Conservation (phyloP, 73 alveolate species). For the Blepharisma japonicum region DNA sequence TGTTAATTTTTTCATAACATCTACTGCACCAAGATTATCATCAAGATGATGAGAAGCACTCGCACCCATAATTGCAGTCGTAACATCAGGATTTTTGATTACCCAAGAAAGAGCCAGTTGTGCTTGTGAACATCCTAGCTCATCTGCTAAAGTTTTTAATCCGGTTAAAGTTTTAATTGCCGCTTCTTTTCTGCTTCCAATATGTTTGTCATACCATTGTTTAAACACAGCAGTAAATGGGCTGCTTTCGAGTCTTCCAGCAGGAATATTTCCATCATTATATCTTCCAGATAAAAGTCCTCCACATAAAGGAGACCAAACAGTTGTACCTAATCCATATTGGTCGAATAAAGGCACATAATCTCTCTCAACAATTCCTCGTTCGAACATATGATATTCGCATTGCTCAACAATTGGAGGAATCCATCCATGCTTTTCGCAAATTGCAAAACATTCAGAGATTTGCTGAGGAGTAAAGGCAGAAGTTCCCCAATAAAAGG, state of each 20-base stretch:
- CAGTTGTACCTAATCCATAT: slow-evolving; percentile 82
- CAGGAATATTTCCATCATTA: slow-evolving; percentile 83
- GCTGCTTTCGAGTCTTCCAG: too few species aligned
- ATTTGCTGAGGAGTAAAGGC: slow-evolving; percentile 90
- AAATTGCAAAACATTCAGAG: slow-evolving; percentile 69
- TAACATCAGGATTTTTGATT: slow-evolving; percentile 30
- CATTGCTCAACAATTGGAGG: slow-evolving; percentile 94
- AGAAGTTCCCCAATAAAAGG: slow-evolving; percentile 99
- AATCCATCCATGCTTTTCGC: slow-evolving; percentile 62
- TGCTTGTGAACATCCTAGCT: slow-evolving; percentile 33
- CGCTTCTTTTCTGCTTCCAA: too few species aligned
- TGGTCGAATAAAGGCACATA: slow-evolving; percentile 65
- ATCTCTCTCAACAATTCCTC: slow-evolving; percentile 88
- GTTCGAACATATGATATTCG: slow-evolving; percentile 75
- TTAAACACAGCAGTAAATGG: too few species aligned
- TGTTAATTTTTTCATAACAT: slow-evolving; percentile 24
- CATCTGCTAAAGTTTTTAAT: too few species aligned
- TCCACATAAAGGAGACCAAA: slow-evolving; percentile 85
- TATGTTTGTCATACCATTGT: too few species aligned
- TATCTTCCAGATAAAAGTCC: slow-evolving; percentile 95
- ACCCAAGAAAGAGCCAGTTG: slow-evolving; percentile 42
- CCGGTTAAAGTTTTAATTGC: too few species aligned
- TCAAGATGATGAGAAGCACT: slow-evolving; percentile 8
- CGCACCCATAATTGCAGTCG: slow-evolving; percentile 28
- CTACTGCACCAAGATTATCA: slow-evolving; percentile 32